Evolutionary conservation across 176 grass and related monocot genomes (phyloP).

Genomic region (Oryza coarctata): DNA sequence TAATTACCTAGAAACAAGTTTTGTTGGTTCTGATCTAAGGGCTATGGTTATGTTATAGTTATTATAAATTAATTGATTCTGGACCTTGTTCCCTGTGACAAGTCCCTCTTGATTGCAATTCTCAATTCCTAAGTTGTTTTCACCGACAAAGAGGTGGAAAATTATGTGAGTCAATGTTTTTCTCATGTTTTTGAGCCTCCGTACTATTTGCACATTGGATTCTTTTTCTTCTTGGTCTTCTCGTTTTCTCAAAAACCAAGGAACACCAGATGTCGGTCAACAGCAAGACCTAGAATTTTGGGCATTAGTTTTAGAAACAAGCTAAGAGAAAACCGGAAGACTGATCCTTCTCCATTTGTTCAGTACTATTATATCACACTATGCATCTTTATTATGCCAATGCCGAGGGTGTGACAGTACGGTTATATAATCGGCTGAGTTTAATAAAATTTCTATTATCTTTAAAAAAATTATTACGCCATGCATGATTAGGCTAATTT

Average conservation of each 20-base stretch:
- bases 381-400: no score
- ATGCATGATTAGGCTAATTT: not conserved
- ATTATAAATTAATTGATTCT: not conserved
- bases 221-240: not conserved
- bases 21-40: not conserved
- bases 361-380: not conserved
- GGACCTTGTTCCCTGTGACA: not conserved
- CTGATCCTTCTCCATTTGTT: not conserved
- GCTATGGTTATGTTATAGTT: not conserved
- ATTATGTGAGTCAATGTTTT: constrained; percentile 11
- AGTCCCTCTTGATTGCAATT: not conserved
- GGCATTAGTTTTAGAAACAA: not conserved
- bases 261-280: constrained; percentile 17
- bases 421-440: no score
- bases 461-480: no score
- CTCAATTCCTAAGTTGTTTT: constrained; percentile 29
- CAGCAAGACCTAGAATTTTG: not conserved
- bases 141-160: constrained; percentile 28
- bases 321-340: not conserved
- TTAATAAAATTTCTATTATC: no score
- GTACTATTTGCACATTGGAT: not conserved
- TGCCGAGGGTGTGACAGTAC: no score
- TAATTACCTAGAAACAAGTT: not conserved
- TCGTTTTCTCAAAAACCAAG: not conserved
- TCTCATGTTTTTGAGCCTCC: not conserved